Evolutionary conservation across 1,284 basidiomycete genomes (phyloP), one percentile per base, ranked within the genome.

Genomic region (Stygiomarasmius scandens): DNA sequence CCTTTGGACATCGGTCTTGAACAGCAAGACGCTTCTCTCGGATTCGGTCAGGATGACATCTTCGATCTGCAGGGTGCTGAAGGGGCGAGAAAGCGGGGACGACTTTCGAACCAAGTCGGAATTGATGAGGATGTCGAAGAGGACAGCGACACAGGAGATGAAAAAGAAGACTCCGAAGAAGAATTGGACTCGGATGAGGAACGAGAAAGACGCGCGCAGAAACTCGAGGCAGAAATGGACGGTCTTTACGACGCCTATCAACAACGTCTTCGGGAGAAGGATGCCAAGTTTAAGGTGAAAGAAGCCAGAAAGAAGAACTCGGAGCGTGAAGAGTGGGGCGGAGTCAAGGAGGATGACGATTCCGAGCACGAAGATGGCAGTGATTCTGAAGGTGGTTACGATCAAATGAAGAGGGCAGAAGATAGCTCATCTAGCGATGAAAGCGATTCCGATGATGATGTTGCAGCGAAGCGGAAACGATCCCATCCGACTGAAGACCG

Each of bases 1-100:
- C 97, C 95, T 23, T 77, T 96, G 67, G 95, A 99, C 61, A 95
- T 98, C 62, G 97, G 96, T 71, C 77, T 98, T 66, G 95, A 98
- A 66, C 88, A 91, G 66, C 79, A 78, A 45, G 94, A 96, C 67
- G 75, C 83, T 12, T 81, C 87, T 10, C 78, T 96, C 8, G 81
- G 78, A 19, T 63, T 78, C 38, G 90, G 89, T 5, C 87, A 90
- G 65, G 89, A 90, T 20, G 94, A 97, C 66, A 78, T 96, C 43
- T 97, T 97, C 66, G 93, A 96, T 67, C 81, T 97, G 32, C 84
- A 80, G 48, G 78, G 83, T 46, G 83, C 86, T 12, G 86, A 90
- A 69, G 76, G 66, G 56, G 61, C 85, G 72, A 69, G 72, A 60
- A 74, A 72, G 61, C 78, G 71, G 60, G 75, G 78, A 49, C 79